Conservation (phyloP, 2,329 filamentous ascomycete genomes). For the Cercospora brassicicola region DNA sequence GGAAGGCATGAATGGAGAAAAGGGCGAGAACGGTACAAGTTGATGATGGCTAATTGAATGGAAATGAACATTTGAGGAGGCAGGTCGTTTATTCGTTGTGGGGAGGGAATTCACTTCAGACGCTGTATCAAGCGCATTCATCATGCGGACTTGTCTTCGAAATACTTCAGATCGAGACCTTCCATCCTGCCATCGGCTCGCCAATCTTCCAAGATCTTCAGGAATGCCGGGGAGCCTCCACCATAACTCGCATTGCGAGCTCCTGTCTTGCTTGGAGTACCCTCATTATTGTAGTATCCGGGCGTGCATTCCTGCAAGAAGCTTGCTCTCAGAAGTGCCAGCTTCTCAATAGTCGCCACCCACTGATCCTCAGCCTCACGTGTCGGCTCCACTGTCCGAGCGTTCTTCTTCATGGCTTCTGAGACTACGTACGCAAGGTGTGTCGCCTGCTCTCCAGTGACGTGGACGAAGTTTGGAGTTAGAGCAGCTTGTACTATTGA, state of each 20-base stretch:
- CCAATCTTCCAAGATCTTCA: constrained; percentile 28
- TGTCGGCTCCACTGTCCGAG: constrained; percentile 47
- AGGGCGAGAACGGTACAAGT: background rate
- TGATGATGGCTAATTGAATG: background rate
- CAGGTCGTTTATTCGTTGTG: background rate
- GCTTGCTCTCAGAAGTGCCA: constrained; percentile 43
- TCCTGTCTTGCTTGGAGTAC: constrained; percentile 21
- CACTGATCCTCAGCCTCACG: constrained; percentile 51
- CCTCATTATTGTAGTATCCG: constrained; percentile 54
- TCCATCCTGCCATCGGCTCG: constrained; percentile 23
- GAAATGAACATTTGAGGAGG: background rate
- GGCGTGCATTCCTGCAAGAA: constrained; percentile 54
- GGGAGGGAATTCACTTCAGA: background rate
- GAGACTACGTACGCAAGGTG: constrained; percentile 51
- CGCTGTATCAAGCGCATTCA: background rate
- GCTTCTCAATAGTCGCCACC: constrained; percentile 45
- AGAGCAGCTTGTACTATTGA: constrained; percentile 46
- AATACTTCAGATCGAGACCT: constrained; percentile 24
- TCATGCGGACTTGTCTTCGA: constrained; percentile 4
- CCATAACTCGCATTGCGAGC: constrained; percentile 25
- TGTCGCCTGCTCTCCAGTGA: constrained; percentile 41
- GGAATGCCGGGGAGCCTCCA: constrained; percentile 24
- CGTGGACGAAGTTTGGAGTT: constrained; percentile 44
- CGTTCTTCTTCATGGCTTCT: constrained; percentile 35
- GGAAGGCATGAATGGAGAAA: background rate